Evolutionary conservation across 2,329 filamentous ascomycete genomes (phyloP), one percentile per base, ranked within the genome.

Genomic region (Fusarium oxysporum): DNA sequence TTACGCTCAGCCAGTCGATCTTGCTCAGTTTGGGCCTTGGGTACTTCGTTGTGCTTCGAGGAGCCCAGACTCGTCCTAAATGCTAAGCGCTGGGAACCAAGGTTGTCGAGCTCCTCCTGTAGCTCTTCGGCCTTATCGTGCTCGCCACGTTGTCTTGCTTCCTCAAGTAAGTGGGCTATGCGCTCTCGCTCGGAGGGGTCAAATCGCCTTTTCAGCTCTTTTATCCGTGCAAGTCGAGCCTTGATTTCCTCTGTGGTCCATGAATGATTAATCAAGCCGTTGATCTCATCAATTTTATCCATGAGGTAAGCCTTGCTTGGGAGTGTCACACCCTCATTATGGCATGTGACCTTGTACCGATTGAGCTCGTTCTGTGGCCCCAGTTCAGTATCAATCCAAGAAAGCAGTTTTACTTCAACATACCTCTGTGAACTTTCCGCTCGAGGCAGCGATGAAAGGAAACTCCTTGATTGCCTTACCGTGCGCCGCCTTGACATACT

Each of bases 401-500:
- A 38, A n/a, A n/a, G 9, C 23, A 6, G 13, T 12, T 14, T 19
- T 16, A 28, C n/a, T 21, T 40, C 25, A 32, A 67, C 86, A 72
- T 85, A 94, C 92, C 82, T 96, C 94, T n/a, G 92, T 93, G 78
- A 98, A 93, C 45, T 88, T 86, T 55, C 91, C 90, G 80, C 97
- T 95, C 0, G 96, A 98, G 79, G 96, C 95, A 71, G 92, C 92
- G 70, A 96, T 92, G 81, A 98, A 98, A 8, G 95, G 95, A 83
- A 95, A 98, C 40, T 95, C 91, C 80, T 92, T 92, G 78, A 94
- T 89, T 0, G 93, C 88, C 77, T 95, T 95, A 50, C 96, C 96
- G 79, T 97, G 93, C 12, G 94, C 91, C 45, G 93, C 91, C 60
- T 92, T 85, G 37, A 93, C 90, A 79, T 98, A 98, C 80, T 95